Base-by-base conservation (phyloP, 331 rosid genomes). In the Acacia pycnantha region DNA sequence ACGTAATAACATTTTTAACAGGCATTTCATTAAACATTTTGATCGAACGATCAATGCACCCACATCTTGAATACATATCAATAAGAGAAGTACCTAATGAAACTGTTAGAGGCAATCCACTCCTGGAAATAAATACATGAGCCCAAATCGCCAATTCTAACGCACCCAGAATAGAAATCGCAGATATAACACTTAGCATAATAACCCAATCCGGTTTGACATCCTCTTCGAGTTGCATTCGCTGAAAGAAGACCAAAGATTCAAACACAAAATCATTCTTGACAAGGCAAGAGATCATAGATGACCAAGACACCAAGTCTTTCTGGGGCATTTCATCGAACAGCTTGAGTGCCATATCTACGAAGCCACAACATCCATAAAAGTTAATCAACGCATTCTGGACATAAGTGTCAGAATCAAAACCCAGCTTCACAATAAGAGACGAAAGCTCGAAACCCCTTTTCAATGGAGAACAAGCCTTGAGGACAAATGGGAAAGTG, bases 221-320 rank as follows among this genome's bases (percentile, higher is more conserved):
- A 77, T 71, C 53, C 71, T 87, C 74, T 68, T 31, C 37, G 26
- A 89, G 80, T 88, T 87, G 95, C 95, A 92, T 91, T 75, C 47
- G 80, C 66, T 81, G 85, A 73, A 92, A 92, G 77, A 91, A 50
- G 1, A 70, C 80, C 76, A 92, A 69, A 41, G 92, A 92, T 77
- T 92, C 88, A 10, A 27, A 19, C 6, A 84, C 83, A 51, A 79
- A 64, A 1, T 90, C 91, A 27, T 87, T 87, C 53, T 86, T 89
- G 33, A 70, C 77, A 8, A 87, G 84, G 78, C 78, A 88, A 58
- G 84, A 58, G 15, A 92, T 89, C 84, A 92, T 41, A 54, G 90
- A 84, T 73, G 93, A 89, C 97, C 97, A 92, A 19, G 97, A 92
- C 66, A 91, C 91, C 84, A 90, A 70, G 80, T 92, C 95, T 64